These are phyloP conservation scores for Xylariaceae sp. DNA, from an alignment of 2,329 filamentous ascomycete genomes.

Conservation along the genomic window DNA sequence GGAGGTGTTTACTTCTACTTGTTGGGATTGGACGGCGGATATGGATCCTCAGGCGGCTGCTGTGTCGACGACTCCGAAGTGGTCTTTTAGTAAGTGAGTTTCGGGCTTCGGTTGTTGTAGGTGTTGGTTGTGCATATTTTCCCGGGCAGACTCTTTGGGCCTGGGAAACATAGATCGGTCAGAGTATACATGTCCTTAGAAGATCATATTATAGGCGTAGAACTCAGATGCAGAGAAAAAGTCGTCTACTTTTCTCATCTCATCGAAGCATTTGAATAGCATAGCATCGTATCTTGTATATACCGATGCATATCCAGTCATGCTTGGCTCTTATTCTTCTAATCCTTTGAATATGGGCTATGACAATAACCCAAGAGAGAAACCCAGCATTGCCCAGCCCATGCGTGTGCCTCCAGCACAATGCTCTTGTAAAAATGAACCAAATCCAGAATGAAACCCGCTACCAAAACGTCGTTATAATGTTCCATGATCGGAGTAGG, in stretches of 20 bases:
- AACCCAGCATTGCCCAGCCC: conserved; percentile 4
- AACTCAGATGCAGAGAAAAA: neutral
- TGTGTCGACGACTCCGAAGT: conserved; percentile 24
- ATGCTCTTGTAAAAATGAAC: no score
- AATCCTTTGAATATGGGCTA: conserved; percentile 5
- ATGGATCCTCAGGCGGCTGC: conserved; percentile 26
- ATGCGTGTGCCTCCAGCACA: conserved; percentile 12
- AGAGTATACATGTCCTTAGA: no score
- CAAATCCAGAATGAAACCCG: conserved; percentile 9
- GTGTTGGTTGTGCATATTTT: no score
- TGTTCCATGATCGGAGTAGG: conserved; percentile 5
- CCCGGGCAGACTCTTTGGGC: no score
- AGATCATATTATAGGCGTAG: no score
- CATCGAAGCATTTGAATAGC: neutral
- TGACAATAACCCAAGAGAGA: conserved; percentile 1
- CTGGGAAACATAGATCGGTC: no score
- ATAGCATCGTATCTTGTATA: conserved; percentile 10
- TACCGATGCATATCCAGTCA: conserved; percentile 9
- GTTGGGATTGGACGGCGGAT: conserved; percentile 59
- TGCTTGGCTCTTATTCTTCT: conserved; percentile 1
- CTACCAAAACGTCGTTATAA: conserved; percentile 20
- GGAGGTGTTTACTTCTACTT: conserved; percentile 51
- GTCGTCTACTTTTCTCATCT: neutral
- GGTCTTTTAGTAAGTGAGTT: conserved; percentile 17
- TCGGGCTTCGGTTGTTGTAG: no score